Conservation (phyloP, 2,329 filamentous ascomycete species). For the Zymoseptoria passerinii region DNA sequence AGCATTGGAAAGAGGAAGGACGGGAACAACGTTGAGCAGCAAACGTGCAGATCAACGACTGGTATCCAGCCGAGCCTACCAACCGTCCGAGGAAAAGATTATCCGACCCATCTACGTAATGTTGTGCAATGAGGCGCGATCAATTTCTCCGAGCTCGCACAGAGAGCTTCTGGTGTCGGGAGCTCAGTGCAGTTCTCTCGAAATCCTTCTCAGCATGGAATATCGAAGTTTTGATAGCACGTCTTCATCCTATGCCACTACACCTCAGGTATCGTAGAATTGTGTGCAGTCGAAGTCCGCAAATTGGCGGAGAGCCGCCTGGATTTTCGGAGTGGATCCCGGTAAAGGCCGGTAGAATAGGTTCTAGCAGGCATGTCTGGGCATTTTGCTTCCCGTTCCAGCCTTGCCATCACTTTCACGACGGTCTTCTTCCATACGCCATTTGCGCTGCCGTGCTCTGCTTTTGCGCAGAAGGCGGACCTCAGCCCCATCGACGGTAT, state of each 20-base stretch:
- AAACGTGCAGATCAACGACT: not conserved
- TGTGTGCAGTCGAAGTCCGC: not conserved
- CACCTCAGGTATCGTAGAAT: not conserved
- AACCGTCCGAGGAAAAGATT: not conserved
- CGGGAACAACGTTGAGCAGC: not conserved
- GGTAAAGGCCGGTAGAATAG: not conserved
- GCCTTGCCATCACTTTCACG: not conserved
- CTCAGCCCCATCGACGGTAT: not conserved
- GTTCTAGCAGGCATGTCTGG: not conserved
- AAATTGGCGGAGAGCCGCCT: not conserved
- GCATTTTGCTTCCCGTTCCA: not conserved
- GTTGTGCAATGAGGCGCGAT: not conserved
- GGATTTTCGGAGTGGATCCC: not conserved
- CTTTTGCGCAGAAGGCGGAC: conserved; percentile 1
- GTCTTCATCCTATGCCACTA: not conserved
- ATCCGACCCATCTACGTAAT: not conserved
- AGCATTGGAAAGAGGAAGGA: not conserved
- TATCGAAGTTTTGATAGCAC: not conserved
- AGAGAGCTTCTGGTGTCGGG: not conserved
- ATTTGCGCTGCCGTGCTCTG: not conserved
- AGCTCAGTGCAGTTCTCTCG: not conserved
- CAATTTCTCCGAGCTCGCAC: not conserved
- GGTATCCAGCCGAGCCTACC: not conserved
- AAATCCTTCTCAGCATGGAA: not conserved
- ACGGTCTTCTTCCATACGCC: not conserved